phyloP scores from a whole-genome alignment of 495 filamentous ascomycete species.

The Penicillium lagena region DNA sequence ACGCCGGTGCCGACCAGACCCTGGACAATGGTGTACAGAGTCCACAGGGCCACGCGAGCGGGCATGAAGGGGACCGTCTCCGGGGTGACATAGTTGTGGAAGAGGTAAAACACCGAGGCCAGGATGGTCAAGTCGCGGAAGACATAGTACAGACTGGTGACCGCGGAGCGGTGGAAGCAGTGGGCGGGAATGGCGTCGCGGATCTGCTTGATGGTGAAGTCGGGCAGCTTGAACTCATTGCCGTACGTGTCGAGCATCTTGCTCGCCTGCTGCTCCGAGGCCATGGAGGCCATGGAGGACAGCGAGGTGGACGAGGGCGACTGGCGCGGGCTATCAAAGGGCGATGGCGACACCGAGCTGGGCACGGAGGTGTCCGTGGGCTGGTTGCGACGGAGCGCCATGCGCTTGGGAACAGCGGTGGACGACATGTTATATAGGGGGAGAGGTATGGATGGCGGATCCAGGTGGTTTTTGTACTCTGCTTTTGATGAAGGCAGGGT shows the following conservation, averaged over 20 bases:
- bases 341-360: conserved; percentile 59
- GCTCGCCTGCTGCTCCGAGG: conserved; percentile 46
- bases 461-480: too few relatives aligned
- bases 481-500: too few relatives aligned
- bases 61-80: conserved; percentile 50
- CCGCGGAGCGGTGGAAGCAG: conserved; percentile 62
- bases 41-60: conserved; percentile 46
- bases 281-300: conserved; percentile 84
- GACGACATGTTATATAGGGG: conserved; percentile 43
- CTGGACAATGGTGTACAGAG: conserved; percentile 58
- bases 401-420: conserved; percentile 49
- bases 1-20: conserved; percentile 61
- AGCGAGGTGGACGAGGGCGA: conserved; percentile 86
- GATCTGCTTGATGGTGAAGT: conserved; percentile 68
- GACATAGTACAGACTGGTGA: conserved; percentile 55
- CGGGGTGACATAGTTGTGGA: conserved; percentile 60
- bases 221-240: conserved; percentile 64
- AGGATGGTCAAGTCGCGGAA: conserved; percentile 52
- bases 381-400: conserved; percentile 44
- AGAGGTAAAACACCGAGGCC: conserved; percentile 53
- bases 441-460: background rate
- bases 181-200: conserved; percentile 54
- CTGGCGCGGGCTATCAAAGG: conserved; percentile 60
- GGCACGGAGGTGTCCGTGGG: conserved; percentile 54
- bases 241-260: conserved; percentile 63